A percentile compares a stretch with the other conserved stretches of the same genome.
These are phyloP conservation scores for Castanospermum australe DNA, from an alignment of 306 rosid species.

Conservation along the genomic window DNA sequence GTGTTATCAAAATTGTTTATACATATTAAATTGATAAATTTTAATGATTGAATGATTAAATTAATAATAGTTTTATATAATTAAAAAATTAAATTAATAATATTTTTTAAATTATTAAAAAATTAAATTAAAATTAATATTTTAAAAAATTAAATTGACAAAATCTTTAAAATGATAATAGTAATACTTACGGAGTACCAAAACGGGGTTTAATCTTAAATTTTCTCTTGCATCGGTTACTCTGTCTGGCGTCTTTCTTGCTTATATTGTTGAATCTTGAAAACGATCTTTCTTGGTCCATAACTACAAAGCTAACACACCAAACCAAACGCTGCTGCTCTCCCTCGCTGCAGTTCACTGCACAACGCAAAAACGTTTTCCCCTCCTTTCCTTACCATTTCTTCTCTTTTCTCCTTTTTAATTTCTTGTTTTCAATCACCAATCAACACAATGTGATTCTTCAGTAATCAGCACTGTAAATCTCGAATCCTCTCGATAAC, in stretches of 20 bases:
- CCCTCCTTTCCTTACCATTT: not conserved
- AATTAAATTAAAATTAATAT: too few species aligned
- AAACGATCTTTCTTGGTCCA: not conserved
- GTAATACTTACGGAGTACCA: too few species aligned
- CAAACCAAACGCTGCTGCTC: not conserved
- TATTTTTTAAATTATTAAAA: too few species aligned
- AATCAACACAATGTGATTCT: not conserved
- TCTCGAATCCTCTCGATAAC: not conserved
- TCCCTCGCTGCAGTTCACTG: not conserved
- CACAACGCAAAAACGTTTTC: constrained; percentile 11
- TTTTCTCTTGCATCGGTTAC: too few species aligned
- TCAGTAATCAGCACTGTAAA: not conserved
- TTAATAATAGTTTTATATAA: too few species aligned
- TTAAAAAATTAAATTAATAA: too few species aligned
- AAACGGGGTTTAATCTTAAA: too few species aligned
- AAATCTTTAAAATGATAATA: too few species aligned
- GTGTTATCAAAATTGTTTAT: too few species aligned
- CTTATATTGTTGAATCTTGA: not conserved
- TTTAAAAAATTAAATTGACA: too few species aligned
- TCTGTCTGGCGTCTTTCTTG: not conserved
- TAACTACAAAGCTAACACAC: constrained; percentile 2
- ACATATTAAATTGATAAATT: too few species aligned
- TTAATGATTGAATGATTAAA: too few species aligned
- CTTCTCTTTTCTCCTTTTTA: not conserved
- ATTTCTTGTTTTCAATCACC: not conserved